Evolutionary conservation across 192 early-diverging fungal genomes (phyloP).

Genomic region (Bifiguratus adelaidae): DNA sequence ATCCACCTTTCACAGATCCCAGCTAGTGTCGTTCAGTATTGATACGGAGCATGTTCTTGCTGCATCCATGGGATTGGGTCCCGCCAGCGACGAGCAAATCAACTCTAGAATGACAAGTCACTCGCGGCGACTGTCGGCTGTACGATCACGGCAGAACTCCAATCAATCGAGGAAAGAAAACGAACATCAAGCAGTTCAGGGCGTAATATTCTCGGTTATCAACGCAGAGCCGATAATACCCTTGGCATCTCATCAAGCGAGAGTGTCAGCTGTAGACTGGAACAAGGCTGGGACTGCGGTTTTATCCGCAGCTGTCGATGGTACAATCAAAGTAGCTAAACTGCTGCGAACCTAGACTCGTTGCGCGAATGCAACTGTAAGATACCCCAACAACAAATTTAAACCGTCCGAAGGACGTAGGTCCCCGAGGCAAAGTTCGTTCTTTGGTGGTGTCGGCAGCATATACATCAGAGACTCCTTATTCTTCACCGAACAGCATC

Average conservation of each 20-base stretch:
- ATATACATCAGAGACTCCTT: too few species aligned
- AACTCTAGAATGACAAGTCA: background rate
- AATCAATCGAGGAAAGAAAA: background rate
- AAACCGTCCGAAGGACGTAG: too few species aligned
- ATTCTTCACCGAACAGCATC: too few species aligned
- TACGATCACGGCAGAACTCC: background rate
- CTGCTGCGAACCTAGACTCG: constrained; percentile 27
- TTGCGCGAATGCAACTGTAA: too few species aligned
- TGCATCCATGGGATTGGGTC: constrained; percentile 5
- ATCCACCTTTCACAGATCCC: constrained; percentile 8
- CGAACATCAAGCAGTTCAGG: constrained; percentile 15
- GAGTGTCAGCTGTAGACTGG: constrained; percentile 41
- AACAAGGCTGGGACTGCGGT: constrained; percentile 33
- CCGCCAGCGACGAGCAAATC: background rate
- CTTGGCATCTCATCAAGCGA: constrained; percentile 24
- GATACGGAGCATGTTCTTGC: constrained; percentile 43
- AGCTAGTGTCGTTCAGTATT: constrained; percentile 35
- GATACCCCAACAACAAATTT: too few species aligned
- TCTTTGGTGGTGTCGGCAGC: too few species aligned
- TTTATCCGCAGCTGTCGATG: constrained; percentile 35
- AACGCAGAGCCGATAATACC: constrained; percentile 27
- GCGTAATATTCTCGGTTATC: constrained; percentile 32
- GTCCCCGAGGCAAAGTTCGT: too few species aligned
- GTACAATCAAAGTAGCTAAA: constrained; percentile 39
- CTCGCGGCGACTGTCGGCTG: background rate